A percentile compares a stretch with the other conserved stretches of the same genome.
These are phyloP conservation scores for Nannizziopsis arthrosporioides DNA, from an alignment of 2,329 filamentous ascomycete genomes.

Conservation along the genomic window DNA sequence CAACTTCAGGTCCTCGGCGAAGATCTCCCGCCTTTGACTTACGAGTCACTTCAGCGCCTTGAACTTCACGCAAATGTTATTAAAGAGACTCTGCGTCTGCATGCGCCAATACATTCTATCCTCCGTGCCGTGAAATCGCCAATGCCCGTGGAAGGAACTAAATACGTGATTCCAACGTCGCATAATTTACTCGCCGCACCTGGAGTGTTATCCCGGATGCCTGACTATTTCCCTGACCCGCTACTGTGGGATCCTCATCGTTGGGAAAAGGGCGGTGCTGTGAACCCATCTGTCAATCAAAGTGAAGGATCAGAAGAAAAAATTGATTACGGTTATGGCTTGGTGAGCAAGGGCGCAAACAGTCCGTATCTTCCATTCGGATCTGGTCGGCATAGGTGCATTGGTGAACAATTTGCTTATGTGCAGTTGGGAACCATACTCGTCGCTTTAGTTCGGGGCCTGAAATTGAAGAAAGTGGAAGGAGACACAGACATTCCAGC, in stretches of 20 bases:
- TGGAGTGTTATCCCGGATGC: conserved; percentile 62
- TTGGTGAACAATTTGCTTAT: conserved; percentile 94
- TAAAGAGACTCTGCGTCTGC: conserved; percentile 82
- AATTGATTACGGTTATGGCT: conserved; percentile 85
- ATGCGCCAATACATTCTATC: conserved; percentile 90
- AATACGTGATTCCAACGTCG: conserved; percentile 66
- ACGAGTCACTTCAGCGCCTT: conserved; percentile 66
- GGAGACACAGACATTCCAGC: conserved; percentile 36
- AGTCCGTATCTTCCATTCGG: conserved; percentile 92
- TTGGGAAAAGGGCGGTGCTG: conserved; percentile 57
- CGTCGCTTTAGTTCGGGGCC: conserved; percentile 60
- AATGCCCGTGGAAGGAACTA: conserved; percentile 70
- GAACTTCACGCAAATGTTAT: conserved; percentile 73
- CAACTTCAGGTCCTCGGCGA: conserved; percentile 62
- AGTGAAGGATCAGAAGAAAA: conserved; percentile 55
- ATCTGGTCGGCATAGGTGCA: conserved; percentile 83
- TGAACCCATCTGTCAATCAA: conserved; percentile 28
- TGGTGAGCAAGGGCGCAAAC: conserved; percentile 79
- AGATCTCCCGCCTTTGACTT: conserved; percentile 62
- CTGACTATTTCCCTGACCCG: conserved; percentile 69
- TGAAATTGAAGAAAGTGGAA: conserved; percentile 67
- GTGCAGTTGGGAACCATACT: conserved; percentile 80
- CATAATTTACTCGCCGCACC: conserved; percentile 78
- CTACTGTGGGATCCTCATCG: conserved; percentile 79
- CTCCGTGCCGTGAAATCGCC: conserved; percentile 84